Base-by-base conservation (phyloP, 139 green algal genomes). In the Tetradesmus obliquus region DNA sequence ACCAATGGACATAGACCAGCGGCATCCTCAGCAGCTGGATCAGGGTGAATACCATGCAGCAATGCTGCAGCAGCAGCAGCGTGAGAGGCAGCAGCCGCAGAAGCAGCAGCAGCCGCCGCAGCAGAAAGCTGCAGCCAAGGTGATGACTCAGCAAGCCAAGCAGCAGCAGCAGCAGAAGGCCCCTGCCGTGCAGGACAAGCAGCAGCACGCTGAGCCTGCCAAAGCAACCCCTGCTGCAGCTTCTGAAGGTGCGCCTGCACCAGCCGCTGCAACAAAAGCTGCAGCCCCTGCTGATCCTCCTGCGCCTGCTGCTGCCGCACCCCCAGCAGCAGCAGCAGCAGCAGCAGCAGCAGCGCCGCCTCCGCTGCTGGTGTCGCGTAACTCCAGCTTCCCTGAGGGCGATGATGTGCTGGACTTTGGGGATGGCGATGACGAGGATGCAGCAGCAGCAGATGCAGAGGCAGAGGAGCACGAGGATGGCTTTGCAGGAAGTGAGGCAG, bases 331-430 rank as follows among this genome's bases (percentile, higher is more conserved):
- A 87, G 19, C 55, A 88, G 55, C 19, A 20, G 22, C 83, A 88
- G 0, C 51, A 76, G 55, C 83, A n/a, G 15, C 84, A 88, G 84
- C 66, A 76, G 66, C 66, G 5, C 3, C 17, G 13, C 66, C 66
- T 3, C 66, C 66, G 4, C n/a, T 76, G 66, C 12, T 76, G 17
- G 66, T 76, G 66, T 6, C 66, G 15, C 66, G 66, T 19, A 76
- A 24, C 17, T 76, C 66, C 66, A 76, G 66, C 66, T 76, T 24
- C 17, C 66, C 17, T 76, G 84, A 80, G 5, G 24, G 54, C 3
- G 84, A 89, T 89, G 84, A 81, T 81, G 62, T 81, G 51, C 32
- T 88, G 58, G 84, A 88, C 24, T 88, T 88, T 79, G 84, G 57
- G 2, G 84, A 88, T 57, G 84, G 72, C 8, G 84, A 88, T 2